Evolutionary conservation across 2,329 filamentous ascomycete species (phyloP).

Genomic region (Blastomyces silverae): DNA sequence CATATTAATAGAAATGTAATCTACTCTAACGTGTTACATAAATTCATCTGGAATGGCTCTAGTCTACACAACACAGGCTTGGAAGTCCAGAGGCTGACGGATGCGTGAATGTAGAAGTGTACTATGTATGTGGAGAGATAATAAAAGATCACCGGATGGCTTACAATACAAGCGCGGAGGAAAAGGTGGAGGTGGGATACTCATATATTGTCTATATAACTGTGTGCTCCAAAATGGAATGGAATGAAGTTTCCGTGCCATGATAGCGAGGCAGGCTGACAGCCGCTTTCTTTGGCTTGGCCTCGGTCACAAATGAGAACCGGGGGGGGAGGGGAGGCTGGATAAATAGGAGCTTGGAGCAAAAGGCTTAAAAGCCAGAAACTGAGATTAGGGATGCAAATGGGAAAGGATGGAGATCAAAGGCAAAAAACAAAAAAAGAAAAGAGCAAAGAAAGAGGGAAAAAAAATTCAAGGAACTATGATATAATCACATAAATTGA

Average conservation of each 20-base stretch:
- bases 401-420: not conserved
- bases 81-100: not conserved
- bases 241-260: not conserved
- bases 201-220: not conserved
- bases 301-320: not conserved
- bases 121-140: not conserved
- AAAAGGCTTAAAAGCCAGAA: not conserved
- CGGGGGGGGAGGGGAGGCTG: not conserved
- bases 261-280: not conserved
- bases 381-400: not conserved
- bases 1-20: not conserved
- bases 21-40: not conserved
- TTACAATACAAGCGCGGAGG: not conserved
- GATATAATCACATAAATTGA: constrained; percentile 3
- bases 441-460: not conserved
- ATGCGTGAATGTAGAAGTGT: not conserved
- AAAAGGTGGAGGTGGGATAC: not conserved
- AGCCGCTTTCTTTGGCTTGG: not conserved
- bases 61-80: not conserved
- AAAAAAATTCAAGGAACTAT: not conserved
- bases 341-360: not conserved
- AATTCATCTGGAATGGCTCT: not conserved
- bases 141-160: not conserved
- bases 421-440: not conserved
- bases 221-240: not conserved